Evolutionary conservation across 73 alveolate genomes (phyloP).

Genomic region (Tetrahymena malaccensis): DNA sequence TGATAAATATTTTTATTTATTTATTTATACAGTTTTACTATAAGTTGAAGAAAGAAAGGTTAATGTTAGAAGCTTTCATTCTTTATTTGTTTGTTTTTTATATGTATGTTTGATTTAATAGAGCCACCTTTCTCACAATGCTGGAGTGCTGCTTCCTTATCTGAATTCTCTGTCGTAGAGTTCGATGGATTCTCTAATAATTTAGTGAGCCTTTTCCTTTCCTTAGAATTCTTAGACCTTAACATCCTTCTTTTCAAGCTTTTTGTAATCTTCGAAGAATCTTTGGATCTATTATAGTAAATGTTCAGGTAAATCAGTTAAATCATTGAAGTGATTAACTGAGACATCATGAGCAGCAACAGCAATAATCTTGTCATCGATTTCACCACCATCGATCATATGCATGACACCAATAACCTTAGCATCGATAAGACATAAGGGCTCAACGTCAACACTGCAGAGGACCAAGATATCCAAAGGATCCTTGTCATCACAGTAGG

Average conservation of each 20-base stretch:
- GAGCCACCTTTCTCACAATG: neutral
- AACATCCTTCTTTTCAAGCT: constrained; percentile 28
- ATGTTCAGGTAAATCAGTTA: constrained; percentile 23
- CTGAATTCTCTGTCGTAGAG: constrained; percentile 24
- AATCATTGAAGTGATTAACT: constrained; percentile 5
- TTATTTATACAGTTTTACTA: neutral
- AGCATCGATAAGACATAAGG: constrained; percentile 41
- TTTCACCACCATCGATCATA: constrained; percentile 43
- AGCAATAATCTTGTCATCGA: constrained; percentile 33
- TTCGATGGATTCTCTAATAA: constrained; percentile 18
- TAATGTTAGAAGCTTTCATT: neutral
- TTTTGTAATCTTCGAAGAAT: constrained; percentile 43
- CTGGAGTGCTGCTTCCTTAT: neutral
- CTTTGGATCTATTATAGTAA: constrained; percentile 15
- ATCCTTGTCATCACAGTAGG: constrained; percentile 43
- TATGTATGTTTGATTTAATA: neutral
- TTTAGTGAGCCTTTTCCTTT: constrained; percentile 25
- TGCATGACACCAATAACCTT: constrained; percentile 44
- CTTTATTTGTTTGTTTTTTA: neutral
- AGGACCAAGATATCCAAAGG: constrained; percentile 45
- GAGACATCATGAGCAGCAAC: constrained; percentile 36
- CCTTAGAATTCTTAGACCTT: constrained; percentile 37
- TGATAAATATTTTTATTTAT: neutral
- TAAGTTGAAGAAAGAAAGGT: neutral
- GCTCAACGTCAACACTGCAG: constrained; percentile 35